phyloP scores from a whole-genome alignment of 2,329 filamentous ascomycete genomes.

The Colletotrichum navitas region DNA sequence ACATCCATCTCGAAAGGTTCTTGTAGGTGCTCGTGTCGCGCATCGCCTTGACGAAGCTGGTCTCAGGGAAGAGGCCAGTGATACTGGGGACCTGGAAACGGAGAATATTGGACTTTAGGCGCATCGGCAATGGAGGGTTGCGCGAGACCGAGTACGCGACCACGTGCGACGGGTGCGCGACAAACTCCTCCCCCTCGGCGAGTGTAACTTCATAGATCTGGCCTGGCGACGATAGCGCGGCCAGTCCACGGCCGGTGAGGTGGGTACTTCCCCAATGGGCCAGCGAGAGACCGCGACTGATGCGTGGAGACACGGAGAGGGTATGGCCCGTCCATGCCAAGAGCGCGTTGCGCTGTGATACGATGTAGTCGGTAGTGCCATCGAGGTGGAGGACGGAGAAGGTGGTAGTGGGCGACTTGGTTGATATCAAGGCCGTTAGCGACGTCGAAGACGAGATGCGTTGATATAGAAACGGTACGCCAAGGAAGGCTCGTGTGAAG shows the following conservation, averaged over 20 bases:
- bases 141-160: constrained; percentile 88
- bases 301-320: constrained; percentile 78
- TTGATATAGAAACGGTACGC: constrained; percentile 96
- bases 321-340: constrained; percentile 98
- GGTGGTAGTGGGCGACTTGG: constrained; percentile 87
- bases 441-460: constrained; percentile 88
- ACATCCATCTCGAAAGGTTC: constrained; percentile 72
- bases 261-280: constrained; percentile 93
- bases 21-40: constrained; percentile 81
- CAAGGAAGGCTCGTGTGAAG: constrained; percentile 80
- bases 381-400: constrained; percentile 91
- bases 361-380: constrained; percentile 94
- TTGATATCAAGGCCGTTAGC: constrained; percentile 88
- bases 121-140: constrained; percentile 83
- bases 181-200: constrained; percentile 86
- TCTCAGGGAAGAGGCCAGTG: constrained; percentile 73
- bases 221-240: constrained; percentile 86
- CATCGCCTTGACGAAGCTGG: constrained; percentile 80
- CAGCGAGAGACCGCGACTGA: constrained; percentile 80
- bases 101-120: constrained; percentile 82
- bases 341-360: constrained; percentile 87
- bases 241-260: constrained; percentile 87
- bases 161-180: constrained; percentile 91
- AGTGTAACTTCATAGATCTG: constrained; percentile 90
- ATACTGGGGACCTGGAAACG: constrained; percentile 84